These are phyloP conservation scores for Chlorella sp. DNA, from an alignment of 139 green algal genomes.

Conservation along the genomic window DNA sequence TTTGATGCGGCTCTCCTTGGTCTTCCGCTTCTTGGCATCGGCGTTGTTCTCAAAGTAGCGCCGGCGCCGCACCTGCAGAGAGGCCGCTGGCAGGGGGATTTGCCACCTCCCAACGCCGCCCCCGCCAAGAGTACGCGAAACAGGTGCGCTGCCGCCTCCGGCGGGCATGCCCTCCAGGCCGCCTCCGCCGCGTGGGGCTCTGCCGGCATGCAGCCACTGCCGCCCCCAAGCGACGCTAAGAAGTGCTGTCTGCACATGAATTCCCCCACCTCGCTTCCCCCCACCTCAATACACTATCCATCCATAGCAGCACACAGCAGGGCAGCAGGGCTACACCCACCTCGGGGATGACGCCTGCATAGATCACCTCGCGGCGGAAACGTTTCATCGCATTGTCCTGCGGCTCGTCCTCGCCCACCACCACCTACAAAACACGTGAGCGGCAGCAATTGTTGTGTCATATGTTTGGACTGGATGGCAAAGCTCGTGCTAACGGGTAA, in stretches of 20 bases:
- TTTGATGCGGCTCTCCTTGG: slow-evolving; percentile 40
- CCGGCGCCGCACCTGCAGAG: slow-evolving; percentile 41
- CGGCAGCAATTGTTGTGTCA: too few relatives aligned
- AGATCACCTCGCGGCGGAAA: slow-evolving; percentile 43
- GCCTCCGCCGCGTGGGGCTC: background rate
- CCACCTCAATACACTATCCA: background rate
- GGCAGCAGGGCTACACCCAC: too few relatives aligned
- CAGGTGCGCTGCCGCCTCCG: background rate
- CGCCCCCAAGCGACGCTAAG: background rate
- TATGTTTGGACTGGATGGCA: too few relatives aligned
- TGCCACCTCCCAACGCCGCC: background rate
- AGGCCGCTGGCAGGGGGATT: background rate
- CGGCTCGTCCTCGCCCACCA: slow-evolving; percentile 43
- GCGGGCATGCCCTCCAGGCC: background rate
- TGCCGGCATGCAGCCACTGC: background rate
- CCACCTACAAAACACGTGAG: too few relatives aligned
- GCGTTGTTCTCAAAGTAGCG: slow-evolving; percentile 58
- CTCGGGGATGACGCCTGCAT: slow-evolving; percentile 40
- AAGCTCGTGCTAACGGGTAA: too few relatives aligned
- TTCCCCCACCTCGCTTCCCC: background rate
- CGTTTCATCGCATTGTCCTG: slow-evolving; percentile 45
- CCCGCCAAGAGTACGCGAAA: background rate
- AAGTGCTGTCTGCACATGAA: background rate
- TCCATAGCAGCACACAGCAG: too few relatives aligned
- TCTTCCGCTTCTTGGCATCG: slow-evolving; percentile 57